A percentile compares a stretch with the other conserved stretches of the same genome.
phyloP scores from a whole-genome alignment of 331 rosid genomes.

The Saraca asoca region DNA sequence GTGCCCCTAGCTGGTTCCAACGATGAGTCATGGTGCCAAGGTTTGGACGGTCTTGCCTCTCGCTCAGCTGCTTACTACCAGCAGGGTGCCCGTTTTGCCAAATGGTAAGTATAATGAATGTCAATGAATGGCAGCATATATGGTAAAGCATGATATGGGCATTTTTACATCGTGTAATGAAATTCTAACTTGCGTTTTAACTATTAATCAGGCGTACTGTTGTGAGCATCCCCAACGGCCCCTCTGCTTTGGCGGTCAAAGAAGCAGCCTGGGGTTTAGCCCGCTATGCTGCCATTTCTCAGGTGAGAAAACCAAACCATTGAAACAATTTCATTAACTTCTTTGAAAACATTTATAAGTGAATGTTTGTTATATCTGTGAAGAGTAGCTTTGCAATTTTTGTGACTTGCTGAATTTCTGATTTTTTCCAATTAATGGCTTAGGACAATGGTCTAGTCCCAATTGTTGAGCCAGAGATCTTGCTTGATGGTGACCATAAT shows the following conservation, averaged over 20 bases:
- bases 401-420: too few relatives aligned
- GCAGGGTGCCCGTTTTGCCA: conserved; percentile 89
- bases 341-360: not conserved
- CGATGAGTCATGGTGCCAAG: conserved; percentile 95
- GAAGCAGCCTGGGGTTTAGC: conserved; percentile 99
- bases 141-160: not conserved
- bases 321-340: not conserved
- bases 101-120: conserved; percentile 52
- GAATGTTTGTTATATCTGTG: not conserved
- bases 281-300: conserved; percentile 94
- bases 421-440: not conserved
- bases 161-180: not conserved
- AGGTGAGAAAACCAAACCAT: conserved; percentile 33
- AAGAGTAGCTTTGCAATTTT: not conserved
- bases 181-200: not conserved
- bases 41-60: conserved; percentile 89
- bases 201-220: conserved; percentile 57
- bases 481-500: conserved; percentile 89
- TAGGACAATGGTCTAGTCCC: conserved; percentile 94
- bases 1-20: conserved; percentile 84
- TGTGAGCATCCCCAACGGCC: conserved; percentile 98
- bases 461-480: conserved; percentile 92
- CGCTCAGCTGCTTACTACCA: conserved; percentile 87
- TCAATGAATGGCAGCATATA: not conserved
- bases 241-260: conserved; percentile 92